Conservation (phyloP, 306 rosid genomes). For the Nissolia schottii region DNA sequence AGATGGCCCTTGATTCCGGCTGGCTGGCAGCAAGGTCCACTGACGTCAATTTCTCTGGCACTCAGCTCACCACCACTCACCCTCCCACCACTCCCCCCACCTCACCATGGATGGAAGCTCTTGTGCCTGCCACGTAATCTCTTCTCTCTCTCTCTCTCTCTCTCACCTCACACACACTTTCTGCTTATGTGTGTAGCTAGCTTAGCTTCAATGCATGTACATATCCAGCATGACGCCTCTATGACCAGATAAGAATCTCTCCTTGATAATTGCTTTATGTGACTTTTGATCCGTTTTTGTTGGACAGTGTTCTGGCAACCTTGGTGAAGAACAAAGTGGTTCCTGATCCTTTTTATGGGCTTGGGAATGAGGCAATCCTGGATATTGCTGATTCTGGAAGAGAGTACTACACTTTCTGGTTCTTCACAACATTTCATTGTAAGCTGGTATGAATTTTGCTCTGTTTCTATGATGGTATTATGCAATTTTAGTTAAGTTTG, state of each 20-base stretch:
- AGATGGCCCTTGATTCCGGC: conserved; percentile 58
- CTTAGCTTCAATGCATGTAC: not conserved
- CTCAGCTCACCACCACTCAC: conserved; percentile 78
- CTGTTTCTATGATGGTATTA: not conserved
- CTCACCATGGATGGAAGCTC: conserved; percentile 82
- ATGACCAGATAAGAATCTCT: too few relatives aligned
- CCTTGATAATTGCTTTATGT: not conserved
- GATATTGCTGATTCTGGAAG: conserved; percentile 94
- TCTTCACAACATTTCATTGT: conserved; percentile 72
- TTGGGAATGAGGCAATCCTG: conserved; percentile 60
- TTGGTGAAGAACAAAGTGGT: conserved; percentile 82
- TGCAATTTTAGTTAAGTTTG: not conserved
- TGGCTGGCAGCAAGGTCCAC: conserved; percentile 88
- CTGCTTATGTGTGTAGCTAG: not conserved
- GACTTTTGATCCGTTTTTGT: not conserved
- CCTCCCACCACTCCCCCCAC: conserved; percentile 62
- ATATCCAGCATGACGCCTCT: too few relatives aligned
- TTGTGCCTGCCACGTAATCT: conserved; percentile 78
- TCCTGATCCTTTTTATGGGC: conserved; percentile 88
- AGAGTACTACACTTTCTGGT: conserved; percentile 87
- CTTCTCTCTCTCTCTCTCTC: conserved; percentile 14
- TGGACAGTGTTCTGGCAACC: conserved; percentile 75
- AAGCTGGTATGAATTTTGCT: conserved; percentile 46
- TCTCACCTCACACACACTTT: too few relatives aligned
- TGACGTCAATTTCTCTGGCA: conserved; percentile 54